A percentile compares a stretch with the other conserved stretches of the same genome.
Conservation (phyloP, 805 yeast species). For the Yamadazyma laniorum region DNA sequence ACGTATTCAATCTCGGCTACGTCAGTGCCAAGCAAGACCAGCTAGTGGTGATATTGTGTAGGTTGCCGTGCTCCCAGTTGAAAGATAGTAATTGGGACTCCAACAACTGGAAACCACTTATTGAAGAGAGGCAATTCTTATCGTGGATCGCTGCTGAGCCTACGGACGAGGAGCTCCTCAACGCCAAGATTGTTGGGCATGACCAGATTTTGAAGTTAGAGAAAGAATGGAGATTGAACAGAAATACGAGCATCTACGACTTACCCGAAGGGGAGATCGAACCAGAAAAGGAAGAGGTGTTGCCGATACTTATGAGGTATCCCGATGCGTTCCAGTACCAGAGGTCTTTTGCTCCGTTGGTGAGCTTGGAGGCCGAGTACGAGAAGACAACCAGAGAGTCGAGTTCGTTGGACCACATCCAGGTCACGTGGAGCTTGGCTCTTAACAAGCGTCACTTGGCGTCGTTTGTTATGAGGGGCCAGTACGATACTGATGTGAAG, state of each 20-base stretch:
- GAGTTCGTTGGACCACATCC: constrained; percentile 69
- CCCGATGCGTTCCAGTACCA: constrained; percentile 84
- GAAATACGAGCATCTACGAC: constrained; percentile 70
- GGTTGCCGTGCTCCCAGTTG: constrained; percentile 81
- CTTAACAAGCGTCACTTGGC: constrained; percentile 65
- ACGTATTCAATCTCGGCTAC: constrained; percentile 79
- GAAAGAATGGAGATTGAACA: constrained; percentile 74
- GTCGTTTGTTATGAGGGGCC: constrained; percentile 64
- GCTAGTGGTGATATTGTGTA: constrained; percentile 81
- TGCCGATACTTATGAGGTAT: constrained; percentile 74
- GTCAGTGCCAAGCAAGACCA: constrained; percentile 85
- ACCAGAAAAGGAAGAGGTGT: constrained; percentile 49
- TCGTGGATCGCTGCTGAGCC: constrained; percentile 82
- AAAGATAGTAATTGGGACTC: constrained; percentile 85
- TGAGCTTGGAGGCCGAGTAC: constrained; percentile 77
- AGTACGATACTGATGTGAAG: constrained; percentile 62
- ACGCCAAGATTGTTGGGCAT: constrained; percentile 47
- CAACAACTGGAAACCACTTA: constrained; percentile 80
- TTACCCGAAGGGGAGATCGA: constrained; percentile 35
- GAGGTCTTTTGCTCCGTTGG: constrained; percentile 78
- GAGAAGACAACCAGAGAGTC: constrained; percentile 74
- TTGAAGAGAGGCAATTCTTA: constrained; percentile 73
- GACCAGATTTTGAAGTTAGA: constrained; percentile 72
- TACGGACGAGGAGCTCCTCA: constrained; percentile 55
- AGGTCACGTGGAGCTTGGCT: constrained; percentile 71